Evolutionary conservation across 768 basidiomycete genomes (phyloP).

Genomic region (Suillus decipiens): DNA sequence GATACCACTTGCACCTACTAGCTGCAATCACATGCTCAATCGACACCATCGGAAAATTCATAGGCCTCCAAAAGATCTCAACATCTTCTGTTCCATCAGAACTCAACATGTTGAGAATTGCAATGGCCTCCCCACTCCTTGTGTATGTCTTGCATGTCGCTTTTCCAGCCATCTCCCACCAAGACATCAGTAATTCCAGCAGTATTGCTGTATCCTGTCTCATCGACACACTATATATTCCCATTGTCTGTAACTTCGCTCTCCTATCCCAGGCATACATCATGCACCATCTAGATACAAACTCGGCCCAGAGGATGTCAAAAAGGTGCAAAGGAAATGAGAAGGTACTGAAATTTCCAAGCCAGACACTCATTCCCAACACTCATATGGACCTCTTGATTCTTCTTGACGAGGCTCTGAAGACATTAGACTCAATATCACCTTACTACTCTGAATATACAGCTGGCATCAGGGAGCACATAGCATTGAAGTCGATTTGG

Average conservation of each 20-base stretch:
- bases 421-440: conserved; percentile 20
- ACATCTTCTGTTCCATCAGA: conserved; percentile 10
- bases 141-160: conserved; percentile 23
- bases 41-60: not conserved
- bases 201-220: conserved; percentile 21
- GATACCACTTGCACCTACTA: conserved; percentile 17
- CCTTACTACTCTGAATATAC: not conserved
- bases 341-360: not conserved
- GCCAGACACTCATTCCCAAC: conserved; percentile 16
- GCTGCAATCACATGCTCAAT: conserved; percentile 21
- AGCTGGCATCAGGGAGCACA: conserved; percentile 19
- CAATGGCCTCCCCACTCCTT: conserved; percentile 26
- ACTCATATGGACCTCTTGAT: conserved; percentile 24
- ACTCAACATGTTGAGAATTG: conserved; percentile 21
- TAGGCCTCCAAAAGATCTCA: not conserved
- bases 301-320: not conserved
- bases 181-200: conserved; percentile 1
- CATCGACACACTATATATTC: conserved; percentile 23
- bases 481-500: conserved; percentile 31
- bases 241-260: conserved; percentile 17
- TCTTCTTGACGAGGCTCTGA: conserved; percentile 24
- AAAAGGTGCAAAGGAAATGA: conserved; percentile 5
- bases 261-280: not conserved
- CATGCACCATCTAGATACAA: not conserved
- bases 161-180: conserved; percentile 22